Base-by-base conservation (phyloP, 768 basidiomycete species). In the Lactifluus pinguis region DNA sequence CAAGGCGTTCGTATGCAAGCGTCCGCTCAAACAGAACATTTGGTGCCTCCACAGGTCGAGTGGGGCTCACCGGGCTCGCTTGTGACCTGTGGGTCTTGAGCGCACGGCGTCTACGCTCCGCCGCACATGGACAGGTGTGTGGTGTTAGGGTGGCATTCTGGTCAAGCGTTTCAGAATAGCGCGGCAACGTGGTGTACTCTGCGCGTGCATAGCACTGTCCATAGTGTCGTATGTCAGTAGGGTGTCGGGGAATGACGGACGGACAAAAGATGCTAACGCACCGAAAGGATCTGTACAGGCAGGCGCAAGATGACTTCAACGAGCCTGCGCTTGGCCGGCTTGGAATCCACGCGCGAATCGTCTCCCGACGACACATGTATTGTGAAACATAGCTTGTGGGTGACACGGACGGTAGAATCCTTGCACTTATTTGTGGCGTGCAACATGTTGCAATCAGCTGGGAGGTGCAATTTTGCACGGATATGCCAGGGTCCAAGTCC, bases 401-500 rank as follows among this genome's bases (percentile, higher is more conserved):
- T 74, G 42, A 97, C 80, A 15, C 77, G 73, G 64, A 97, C 84
- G 68, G 90, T 88, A 62, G 87, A 85, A 66, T 78, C 77, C 60
- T 80, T 80, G 71, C 92, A 91, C 70, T 82, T 85, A 69, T 89
- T 94, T 10, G 92, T 89, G 66, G 90, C 87, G 67, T 82, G 83
- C 52, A 98, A 72, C 17, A 53, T 14, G 21, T 69, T 69, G 66
- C 86, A 89, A 2, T 83, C 80, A 15, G 72, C 73, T 0, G 95
- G 94, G 2, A 98, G 76, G 48, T 79, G 78, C 48, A 98, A 69
- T 34, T 34, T 82, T 55, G 82, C 79, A 59, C 84, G 82, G 61
- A 98, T 80, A 9, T 79, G 77, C 95, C 95, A 98, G 13, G 95
- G 95, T 0, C 95, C 95, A 2, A 83, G 82, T 32, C 87, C 87